Evolutionary conservation across 768 basidiomycete species (phyloP), one percentile per base, ranked within the genome.

Genomic region (Mycena vulgaris): DNA sequence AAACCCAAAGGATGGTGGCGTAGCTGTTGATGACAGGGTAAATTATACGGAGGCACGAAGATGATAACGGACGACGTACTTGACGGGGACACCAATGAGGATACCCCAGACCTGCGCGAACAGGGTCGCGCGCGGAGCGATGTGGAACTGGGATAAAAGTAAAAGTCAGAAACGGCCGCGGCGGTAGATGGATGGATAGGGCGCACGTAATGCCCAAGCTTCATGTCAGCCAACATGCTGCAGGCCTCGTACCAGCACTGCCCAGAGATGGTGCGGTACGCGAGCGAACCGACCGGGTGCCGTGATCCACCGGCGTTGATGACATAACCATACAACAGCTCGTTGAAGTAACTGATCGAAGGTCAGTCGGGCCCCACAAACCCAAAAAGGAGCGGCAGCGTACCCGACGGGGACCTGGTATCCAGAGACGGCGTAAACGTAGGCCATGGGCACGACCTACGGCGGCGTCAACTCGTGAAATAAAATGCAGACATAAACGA

Each of bases 241-340:
- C 75, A 75, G 0, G 76, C 76, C 68, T 76, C 75, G 48, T 77
- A 77, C 76, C 76, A 77, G 60, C 76, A 77, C 39, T 77, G 76
- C 1, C 76, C 76, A 9, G 72, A 74, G 55, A 77, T 77, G 6
- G 75, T 75, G 16, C 76, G 75, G 48, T 77, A 77, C 9, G 75
- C 51, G 17, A 76, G 68, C 0, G 75, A 69, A 3, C 76, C 76
- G 30, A 77, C 72, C 3, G 76, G 76, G 56, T 77, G 76, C 10
- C 76, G 39, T 10, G 76, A 77, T 25, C 76, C 76, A 1, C 76
- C 76, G 10, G 73, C 71, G 33, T 76, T 70, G 63, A 77, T 76
- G 13, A 74, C 40, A 37, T 77, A 77, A 1, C 76, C 76, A 48
- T 77, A 77, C 31, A 77, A 71, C 23, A 76, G 55, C 52, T 77